Percentiles rank a stretch among this genome's conserved stretches.
These are phyloP conservation scores for Helminthosporium solani DNA, from an alignment of 2,329 filamentous ascomycete species.

Conservation along the genomic window DNA sequence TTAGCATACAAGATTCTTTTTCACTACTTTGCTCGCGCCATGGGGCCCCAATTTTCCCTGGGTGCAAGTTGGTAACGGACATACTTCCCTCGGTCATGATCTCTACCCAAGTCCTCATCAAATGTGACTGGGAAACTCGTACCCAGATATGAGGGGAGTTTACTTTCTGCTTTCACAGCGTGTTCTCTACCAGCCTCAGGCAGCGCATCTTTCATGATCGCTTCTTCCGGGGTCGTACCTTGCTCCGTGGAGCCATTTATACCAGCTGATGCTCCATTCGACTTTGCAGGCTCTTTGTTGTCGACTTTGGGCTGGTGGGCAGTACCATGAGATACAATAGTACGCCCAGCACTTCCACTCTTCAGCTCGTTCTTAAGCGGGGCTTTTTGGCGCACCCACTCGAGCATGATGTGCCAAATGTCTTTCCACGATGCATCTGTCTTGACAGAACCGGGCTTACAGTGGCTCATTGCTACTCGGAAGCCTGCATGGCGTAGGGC, in stretches of 20 bases:
- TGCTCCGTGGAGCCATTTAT: conserved; percentile 8
- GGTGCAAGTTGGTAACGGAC: conserved; percentile 91
- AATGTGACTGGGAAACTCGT: conserved; percentile 66
- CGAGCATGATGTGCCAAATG: conserved; percentile 90
- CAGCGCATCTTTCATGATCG: conserved; percentile 7
- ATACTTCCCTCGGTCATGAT: conserved; percentile 64
- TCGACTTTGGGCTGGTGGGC: conserved; percentile 22
- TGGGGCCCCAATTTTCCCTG: conserved; percentile 88
- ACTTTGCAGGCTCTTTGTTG: conserved; percentile 4
- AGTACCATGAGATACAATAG: conserved; percentile 56
- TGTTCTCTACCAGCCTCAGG: not conserved
- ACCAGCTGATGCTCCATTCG: conserved; percentile 1
- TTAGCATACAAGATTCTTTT: conserved; percentile 2
- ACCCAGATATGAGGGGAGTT: conserved; percentile 25
- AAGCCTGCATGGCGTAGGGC: conserved; percentile 82
- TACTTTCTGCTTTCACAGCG: not conserved
- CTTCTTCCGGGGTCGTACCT: conserved; percentile 1
- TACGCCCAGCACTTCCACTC: conserved; percentile 68
- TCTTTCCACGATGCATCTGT: conserved; percentile 89
- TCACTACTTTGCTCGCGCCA: conserved; percentile 54
- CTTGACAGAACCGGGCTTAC: conserved; percentile 85
- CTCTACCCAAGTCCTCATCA: conserved; percentile 74
- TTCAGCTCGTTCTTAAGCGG: conserved; percentile 75
- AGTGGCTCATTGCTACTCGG: conserved; percentile 80
- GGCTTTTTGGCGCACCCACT: conserved; percentile 80